Base-by-base conservation (phyloP, 1,284 basidiomycete genomes). In the Violaceomyces palustris region DNA sequence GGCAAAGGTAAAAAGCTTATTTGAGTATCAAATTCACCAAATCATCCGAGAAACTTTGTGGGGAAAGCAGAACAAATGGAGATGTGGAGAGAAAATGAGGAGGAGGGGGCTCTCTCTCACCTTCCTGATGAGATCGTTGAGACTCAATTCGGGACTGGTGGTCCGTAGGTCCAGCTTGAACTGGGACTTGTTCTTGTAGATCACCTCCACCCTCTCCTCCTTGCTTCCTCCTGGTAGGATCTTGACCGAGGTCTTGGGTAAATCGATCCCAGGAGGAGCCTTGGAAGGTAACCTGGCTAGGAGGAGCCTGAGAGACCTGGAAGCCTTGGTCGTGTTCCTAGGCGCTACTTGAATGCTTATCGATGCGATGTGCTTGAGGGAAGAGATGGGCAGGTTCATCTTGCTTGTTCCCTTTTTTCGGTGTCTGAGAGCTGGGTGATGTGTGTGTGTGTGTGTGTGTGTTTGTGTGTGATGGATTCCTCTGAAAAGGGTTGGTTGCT, bases 111-210 rank as follows among this genome's bases (percentile, higher is more conserved):
- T 48, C 1, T 46, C n/a, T n/a, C n/a, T n/a, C n/a, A 59, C 56
- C 51, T 55, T 59, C 38, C 43, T 50, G 2, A 59, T 40, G 24
- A 59, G 19, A 6, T 54, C 56, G n/a, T n/a, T n/a, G n/a, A n/a
- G n/a, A 5, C 36, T 22, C 24, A 59, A 23, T 10, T 26, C 27
- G 10, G 39, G 19, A 17, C 42, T 37, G 1, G 38, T 36, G 10
- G 50, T 43, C 11, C 35, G 10, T 11, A 25, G 29, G 22, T 59
- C 56, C 12, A 59, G 42, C 32, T 43, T 42, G 5, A 59, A 38
- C 23, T 30, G 50, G 37, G 50, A 39, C 45, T 55, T 59, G 51
- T 59, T 55, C 45, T 51, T 54, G 45, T 59, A 59, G 12, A 49
- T 55, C 9, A 59, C 28, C 18, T 47, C 40, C 19, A 55, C 33